Conservation (phyloP, 148 eudicot genomes). For the Diospyros lotus region DNA sequence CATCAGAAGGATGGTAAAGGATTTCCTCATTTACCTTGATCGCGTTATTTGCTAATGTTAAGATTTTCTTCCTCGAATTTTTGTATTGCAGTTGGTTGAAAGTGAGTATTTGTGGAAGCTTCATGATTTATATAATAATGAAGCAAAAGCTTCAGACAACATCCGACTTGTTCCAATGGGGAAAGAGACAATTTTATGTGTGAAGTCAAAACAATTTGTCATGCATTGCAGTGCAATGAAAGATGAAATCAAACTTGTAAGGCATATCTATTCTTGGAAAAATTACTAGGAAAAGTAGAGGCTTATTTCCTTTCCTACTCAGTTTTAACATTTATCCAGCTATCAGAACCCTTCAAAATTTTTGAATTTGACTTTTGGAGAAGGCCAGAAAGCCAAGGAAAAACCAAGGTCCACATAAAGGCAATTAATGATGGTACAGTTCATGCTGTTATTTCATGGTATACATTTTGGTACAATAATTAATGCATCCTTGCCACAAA, state of each 20-base stretch:
- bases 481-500: not conserved
- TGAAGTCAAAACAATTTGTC: slow-evolving; percentile 58
- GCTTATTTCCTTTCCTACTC: slow-evolving; percentile 25
- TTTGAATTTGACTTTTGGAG: slow-evolving; percentile 92
- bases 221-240: slow-evolving; percentile 76
- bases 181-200: slow-evolving; percentile 30
- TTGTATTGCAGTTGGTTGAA: slow-evolving; percentile 66
- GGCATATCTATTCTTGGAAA: slow-evolving; percentile 1
- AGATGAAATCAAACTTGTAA: slow-evolving; percentile 72
- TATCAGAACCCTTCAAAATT: slow-evolving; percentile 94
- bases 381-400: slow-evolving; percentile 79
- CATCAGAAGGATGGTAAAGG: not conserved
- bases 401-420: slow-evolving; percentile 47
- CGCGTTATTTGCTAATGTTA: not conserved
- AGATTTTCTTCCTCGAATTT: not conserved
- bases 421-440: slow-evolving; percentile 64
- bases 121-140: slow-evolving; percentile 61
- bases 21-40: not conserved
- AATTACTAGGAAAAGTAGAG: not conserved
- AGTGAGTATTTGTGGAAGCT: slow-evolving; percentile 59
- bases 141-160: slow-evolving; percentile 47
- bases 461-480: slow-evolving; percentile 23
- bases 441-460: slow-evolving; percentile 92
- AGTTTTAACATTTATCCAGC: slow-evolving; percentile 49
- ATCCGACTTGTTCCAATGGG: slow-evolving; percentile 61